These are phyloP conservation scores for Anacardium occidentale DNA, from an alignment of 345 rosid genomes.

Conservation along the genomic window DNA sequence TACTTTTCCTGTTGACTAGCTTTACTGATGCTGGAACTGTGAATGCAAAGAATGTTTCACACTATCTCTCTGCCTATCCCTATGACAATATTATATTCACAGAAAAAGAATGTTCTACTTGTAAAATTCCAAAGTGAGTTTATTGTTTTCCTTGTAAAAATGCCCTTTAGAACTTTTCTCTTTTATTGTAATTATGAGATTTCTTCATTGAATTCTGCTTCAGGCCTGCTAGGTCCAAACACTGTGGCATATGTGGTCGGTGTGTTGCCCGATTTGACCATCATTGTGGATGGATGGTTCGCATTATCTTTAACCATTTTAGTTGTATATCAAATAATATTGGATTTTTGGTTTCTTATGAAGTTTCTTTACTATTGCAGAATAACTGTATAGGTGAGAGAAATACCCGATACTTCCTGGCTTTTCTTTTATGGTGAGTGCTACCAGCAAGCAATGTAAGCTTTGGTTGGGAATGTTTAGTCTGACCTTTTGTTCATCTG, in stretches of 20 bases:
- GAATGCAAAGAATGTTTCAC: conserved; percentile 59
- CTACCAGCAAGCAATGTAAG: not conserved
- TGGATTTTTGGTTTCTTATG: not conserved
- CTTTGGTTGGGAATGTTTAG: not conserved
- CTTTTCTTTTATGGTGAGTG: conserved; percentile 92
- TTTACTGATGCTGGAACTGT: conserved; percentile 92
- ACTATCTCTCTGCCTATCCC: conserved; percentile 71
- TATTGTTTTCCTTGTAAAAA: not conserved
- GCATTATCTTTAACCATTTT: conserved; percentile 21
- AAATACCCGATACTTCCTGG: conserved; percentile 83
- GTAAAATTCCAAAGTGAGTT: conserved; percentile 81
- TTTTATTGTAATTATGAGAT: conserved; percentile 2
- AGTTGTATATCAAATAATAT: not conserved
- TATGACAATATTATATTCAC: conserved; percentile 70
- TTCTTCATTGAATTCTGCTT: conserved; percentile 25
- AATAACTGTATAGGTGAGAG: conserved; percentile 93
- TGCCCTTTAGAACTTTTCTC: not conserved
- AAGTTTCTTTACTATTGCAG: conserved; percentile 42
- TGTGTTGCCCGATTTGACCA: conserved; percentile 98
- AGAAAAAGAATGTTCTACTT: conserved; percentile 80
- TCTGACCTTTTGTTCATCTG: not conserved
- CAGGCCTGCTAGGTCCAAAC: conserved; percentile 98
- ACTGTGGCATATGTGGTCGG: conserved; percentile 84
- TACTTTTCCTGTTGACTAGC: conserved; percentile 76
- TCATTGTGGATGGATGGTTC: conserved; percentile 98